phyloP scores from a whole-genome alignment of 2,329 filamentous ascomycete species.

The Venturia asperata region DNA sequence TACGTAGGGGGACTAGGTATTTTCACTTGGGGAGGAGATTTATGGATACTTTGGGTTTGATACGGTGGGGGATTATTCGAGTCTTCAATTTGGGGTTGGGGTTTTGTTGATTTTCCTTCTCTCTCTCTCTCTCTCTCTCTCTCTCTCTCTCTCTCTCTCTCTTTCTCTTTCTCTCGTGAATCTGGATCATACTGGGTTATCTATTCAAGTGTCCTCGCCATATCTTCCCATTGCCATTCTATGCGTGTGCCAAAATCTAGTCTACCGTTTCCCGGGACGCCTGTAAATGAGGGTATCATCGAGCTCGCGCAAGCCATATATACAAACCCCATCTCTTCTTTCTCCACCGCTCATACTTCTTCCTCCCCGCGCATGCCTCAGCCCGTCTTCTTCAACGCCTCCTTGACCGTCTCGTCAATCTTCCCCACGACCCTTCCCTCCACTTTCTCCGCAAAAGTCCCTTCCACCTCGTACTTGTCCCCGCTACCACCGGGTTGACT shows the following conservation, averaged over 20 bases:
- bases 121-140: too few species aligned
- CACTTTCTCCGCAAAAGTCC: conserved; percentile 1
- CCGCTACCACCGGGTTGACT: conserved; percentile 24
- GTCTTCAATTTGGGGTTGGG: too few species aligned
- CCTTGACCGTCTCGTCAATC: conserved; percentile 12
- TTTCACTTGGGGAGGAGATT: too few species aligned
- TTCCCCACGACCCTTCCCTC: neutral
- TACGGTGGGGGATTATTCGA: too few species aligned
- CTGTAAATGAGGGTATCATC: conserved; percentile 10
- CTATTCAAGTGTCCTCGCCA: neutral
- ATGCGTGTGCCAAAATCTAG: neutral
- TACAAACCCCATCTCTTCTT: neutral
- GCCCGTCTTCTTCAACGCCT: conserved; percentile 9
- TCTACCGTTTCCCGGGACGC: neutral
- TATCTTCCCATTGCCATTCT: neutral
- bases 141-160: too few species aligned
- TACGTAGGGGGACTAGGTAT: too few species aligned
- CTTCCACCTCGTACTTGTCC: conserved; percentile 1
- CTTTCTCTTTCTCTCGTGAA: too few species aligned
- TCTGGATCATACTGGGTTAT: too few species aligned
- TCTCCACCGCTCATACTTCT: neutral
- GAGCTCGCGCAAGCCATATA: neutral
- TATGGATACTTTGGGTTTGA: too few species aligned
- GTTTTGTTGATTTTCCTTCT: too few species aligned
- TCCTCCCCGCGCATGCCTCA: neutral